Evolutionary conservation across 1,139 yeast species (phyloP), one percentile per base, ranked within the genome.

Genomic region (Kluyveromyces sp.): DNA sequence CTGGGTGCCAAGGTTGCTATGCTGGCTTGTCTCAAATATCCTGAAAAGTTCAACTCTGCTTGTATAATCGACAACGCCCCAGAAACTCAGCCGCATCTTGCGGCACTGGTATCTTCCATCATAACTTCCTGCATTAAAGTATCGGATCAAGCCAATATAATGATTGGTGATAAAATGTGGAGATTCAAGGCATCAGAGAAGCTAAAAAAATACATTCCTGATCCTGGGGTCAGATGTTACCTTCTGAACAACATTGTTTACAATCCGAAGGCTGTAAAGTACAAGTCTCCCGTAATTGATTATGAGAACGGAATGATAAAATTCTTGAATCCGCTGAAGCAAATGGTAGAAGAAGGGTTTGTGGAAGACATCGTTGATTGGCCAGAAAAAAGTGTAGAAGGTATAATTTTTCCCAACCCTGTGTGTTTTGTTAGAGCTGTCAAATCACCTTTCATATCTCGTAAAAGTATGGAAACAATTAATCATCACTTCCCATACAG

Each of bases 1-100:
- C 67, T 75, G 69, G 80, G 80, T 0, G 79, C 78, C 6, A 75
- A 75, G 47, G 70, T 70, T 4, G 70, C 76, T 4, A 74, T 75
- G 78, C 46, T 71, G 43, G 66, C 70, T 3, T 64, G 71, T 3
- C 57, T 75, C 36, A 52, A 59, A 38, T 53, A 59, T 39, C 77
- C 78, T 1, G 66, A 66, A 3, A 46, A 66, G 39, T 62, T 74
- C 6, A 54, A 60, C 17, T 62, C 68, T 36, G 61, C 75, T 31
- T 68, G 74, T 15, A 68, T 73, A 13, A 67, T 75, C 12, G 80
- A 75, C 49, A 75, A 74, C 54, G 63, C 74, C 6, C 80, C 80
- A 1, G 64, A 61, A 13, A 51, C 45, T 19, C 63, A 58, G 46
- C 63, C 61, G 13, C 53, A 58, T 35, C 53, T 60, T 34, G 52